A percentile compares a stretch with the other conserved stretches of the same genome.
Conservation (phyloP, 2,329 filamentous ascomycete species). For the Neonectria ditissima region DNA sequence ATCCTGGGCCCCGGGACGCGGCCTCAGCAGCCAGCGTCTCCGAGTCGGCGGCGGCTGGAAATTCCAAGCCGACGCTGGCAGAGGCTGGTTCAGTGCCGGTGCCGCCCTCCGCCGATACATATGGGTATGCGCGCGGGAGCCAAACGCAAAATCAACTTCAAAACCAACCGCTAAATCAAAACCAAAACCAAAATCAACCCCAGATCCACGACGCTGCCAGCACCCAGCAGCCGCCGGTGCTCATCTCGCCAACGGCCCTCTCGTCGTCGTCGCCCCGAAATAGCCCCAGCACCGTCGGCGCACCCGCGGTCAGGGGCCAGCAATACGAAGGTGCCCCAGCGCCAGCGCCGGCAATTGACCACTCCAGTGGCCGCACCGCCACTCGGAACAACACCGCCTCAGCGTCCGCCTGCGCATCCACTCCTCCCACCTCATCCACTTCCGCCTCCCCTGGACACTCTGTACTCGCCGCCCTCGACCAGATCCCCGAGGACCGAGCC, state of each 20-base stretch:
- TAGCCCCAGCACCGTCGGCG: slow-evolving; percentile 39
- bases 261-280: slow-evolving; percentile 38
- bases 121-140: background rate
- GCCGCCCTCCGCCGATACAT: slow-evolving; percentile 10
- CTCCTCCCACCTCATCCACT: slow-evolving; percentile 26
- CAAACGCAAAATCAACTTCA: background rate
- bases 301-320: slow-evolving; percentile 38
- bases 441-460: slow-evolving; percentile 38
- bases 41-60: slow-evolving; percentile 25
- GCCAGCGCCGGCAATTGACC: slow-evolving; percentile 35
- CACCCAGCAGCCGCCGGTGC: slow-evolving; percentile 23
- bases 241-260: slow-evolving; percentile 36
- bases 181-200: background rate
- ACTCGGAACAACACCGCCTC: slow-evolving; percentile 37
- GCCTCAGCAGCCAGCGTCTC: slow-evolving; percentile 33
- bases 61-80: slow-evolving; percentile 34
- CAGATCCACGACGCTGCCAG: background rate
- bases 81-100: background rate
- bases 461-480: slow-evolving; percentile 27
- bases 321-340: slow-evolving; percentile 43
- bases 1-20: slow-evolving; percentile 21
- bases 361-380: slow-evolving; percentile 37
- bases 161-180: no score
- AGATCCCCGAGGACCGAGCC: slow-evolving; percentile 31
- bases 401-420: slow-evolving; percentile 17